Percentiles rank a stretch among this genome's conserved stretches.
These are phyloP conservation scores for Sarocladium oryzae DNA, from an alignment of 2,329 filamentous ascomycete genomes.

Conservation along the genomic window DNA sequence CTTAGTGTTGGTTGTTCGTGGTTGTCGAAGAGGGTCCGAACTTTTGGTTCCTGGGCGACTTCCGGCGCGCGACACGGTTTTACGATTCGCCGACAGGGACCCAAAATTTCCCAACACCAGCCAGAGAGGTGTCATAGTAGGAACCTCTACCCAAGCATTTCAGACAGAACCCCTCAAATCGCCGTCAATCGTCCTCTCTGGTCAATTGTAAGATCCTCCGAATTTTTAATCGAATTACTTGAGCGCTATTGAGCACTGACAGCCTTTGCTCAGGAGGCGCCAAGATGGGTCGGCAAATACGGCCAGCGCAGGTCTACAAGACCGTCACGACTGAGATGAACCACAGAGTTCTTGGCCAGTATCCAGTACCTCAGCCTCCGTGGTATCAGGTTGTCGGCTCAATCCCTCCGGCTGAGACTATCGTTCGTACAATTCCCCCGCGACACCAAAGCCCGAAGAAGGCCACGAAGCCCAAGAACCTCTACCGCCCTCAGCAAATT, in stretches of 20 bases:
- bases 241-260: background rate
- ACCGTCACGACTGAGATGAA: slow-evolving; percentile 37
- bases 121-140: too few species aligned
- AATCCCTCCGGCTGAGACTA: slow-evolving; percentile 52
- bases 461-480: slow-evolving; percentile 52
- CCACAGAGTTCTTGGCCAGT: slow-evolving; percentile 29
- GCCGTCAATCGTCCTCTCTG: background rate
- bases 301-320: slow-evolving; percentile 41
- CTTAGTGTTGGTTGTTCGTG: background rate
- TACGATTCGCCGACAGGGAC: slow-evolving; percentile 17
- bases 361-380: slow-evolving; percentile 29
- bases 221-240: background rate
- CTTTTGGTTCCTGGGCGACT: slow-evolving; percentile 1
- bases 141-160: background rate
- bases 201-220: background rate
- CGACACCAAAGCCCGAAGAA: slow-evolving; percentile 40
- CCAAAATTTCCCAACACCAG: slow-evolving; percentile 14
- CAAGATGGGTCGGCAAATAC: slow-evolving; percentile 38
- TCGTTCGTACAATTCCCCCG: slow-evolving; percentile 46
- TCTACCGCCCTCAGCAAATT: slow-evolving; percentile 76
- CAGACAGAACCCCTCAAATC: background rate
- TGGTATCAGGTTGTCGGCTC: slow-evolving; percentile 47
- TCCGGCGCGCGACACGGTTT: slow-evolving; percentile 12
- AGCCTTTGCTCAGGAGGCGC: background rate
- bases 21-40: background rate